Evolutionary conservation across 2,329 filamentous ascomycete genomes (phyloP).

Genomic region (Knoxdaviesia capensis): DNA sequence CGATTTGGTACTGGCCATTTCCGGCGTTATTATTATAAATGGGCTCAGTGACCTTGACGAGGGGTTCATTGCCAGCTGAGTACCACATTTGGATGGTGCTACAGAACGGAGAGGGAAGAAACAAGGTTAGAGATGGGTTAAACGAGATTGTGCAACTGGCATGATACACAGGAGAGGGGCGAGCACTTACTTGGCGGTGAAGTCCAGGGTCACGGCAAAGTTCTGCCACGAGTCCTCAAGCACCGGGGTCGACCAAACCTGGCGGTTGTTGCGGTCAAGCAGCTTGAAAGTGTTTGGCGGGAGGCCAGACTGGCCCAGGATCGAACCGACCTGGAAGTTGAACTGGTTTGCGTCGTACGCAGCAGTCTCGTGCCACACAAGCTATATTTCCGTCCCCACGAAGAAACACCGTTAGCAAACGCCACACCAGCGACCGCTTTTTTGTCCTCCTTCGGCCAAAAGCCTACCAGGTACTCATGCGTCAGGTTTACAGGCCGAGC

Average conservation of each 20-base stretch:
- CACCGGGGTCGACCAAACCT: conserved; percentile 6
- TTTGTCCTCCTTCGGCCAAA: not conserved
- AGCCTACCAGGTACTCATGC: conserved; percentile 14
- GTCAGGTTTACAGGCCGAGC: conserved; percentile 14
- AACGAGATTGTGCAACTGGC: not conserved
- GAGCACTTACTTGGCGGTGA: conserved; percentile 3
- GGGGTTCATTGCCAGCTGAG: conserved; percentile 3
- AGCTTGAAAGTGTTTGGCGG: conserved; percentile 5
- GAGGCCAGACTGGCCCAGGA: conserved; percentile 8
- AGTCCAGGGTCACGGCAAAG: conserved; percentile 7
- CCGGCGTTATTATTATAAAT: conserved; percentile 28
- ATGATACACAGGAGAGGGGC: not conserved
- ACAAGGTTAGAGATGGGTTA: not conserved
- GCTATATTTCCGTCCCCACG: not conserved
- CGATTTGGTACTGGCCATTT: conserved; percentile 39
- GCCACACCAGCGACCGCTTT: too few species aligned
- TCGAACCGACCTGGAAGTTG: conserved; percentile 15
- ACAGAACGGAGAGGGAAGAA: not conserved
- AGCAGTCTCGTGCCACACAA: conserved; percentile 16
- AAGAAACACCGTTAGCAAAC: too few species aligned
- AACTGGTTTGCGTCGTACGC: conserved; percentile 18
- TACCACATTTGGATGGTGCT: conserved; percentile 7
- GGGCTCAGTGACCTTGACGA: conserved; percentile 3
- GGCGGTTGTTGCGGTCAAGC: conserved; percentile 4
- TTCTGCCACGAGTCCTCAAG: conserved; percentile 6